phyloP scores from a whole-genome alignment of 345 rosid genomes.

The Draba incana region DNA sequence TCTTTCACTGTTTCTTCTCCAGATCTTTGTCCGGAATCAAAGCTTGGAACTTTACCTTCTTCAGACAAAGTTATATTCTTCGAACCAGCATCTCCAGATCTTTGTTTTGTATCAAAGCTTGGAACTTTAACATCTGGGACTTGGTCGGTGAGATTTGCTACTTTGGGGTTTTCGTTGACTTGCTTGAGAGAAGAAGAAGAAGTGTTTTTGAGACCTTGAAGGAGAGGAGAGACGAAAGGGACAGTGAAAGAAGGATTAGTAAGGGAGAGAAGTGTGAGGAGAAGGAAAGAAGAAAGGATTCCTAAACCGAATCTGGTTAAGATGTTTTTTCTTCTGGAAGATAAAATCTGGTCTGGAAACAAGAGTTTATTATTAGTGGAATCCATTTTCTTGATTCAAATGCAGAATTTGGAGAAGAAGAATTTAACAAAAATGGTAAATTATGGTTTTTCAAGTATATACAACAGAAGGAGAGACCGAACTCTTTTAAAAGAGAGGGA shows the following conservation, averaged over 20 bases:
- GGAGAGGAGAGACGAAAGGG: constrained; percentile 48
- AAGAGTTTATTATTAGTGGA: constrained; percentile 45
- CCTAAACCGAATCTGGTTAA: constrained; percentile 58
- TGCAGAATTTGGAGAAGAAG: constrained; percentile 27
- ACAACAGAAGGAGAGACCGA: background rate
- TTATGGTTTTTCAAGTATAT: background rate
- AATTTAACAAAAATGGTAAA: background rate
- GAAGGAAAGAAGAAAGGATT: constrained; percentile 48
- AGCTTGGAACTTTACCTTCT: constrained; percentile 39
- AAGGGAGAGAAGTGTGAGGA: constrained; percentile 53
- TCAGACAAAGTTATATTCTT: constrained; percentile 25
- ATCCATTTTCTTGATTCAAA: constrained; percentile 45
- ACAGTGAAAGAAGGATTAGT: constrained; percentile 45
- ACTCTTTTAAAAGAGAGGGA: constrained; percentile 23
- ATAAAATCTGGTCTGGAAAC: constrained; percentile 52
- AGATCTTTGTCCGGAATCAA: constrained; percentile 35
- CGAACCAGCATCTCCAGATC: constrained; percentile 31
- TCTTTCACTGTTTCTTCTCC: constrained; percentile 21
- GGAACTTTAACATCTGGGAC: constrained; percentile 37
- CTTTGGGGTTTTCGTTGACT: constrained; percentile 22
- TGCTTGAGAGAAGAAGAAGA: constrained; percentile 40
- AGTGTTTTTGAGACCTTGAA: constrained; percentile 48
- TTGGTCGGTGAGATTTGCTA: constrained; percentile 26
- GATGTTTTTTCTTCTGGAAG: constrained; percentile 49
- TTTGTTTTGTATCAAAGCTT: constrained; percentile 34